Base-by-base conservation (phyloP, 371 early-diverging fungal species). In the Actinomortierella wolfii region DNA sequence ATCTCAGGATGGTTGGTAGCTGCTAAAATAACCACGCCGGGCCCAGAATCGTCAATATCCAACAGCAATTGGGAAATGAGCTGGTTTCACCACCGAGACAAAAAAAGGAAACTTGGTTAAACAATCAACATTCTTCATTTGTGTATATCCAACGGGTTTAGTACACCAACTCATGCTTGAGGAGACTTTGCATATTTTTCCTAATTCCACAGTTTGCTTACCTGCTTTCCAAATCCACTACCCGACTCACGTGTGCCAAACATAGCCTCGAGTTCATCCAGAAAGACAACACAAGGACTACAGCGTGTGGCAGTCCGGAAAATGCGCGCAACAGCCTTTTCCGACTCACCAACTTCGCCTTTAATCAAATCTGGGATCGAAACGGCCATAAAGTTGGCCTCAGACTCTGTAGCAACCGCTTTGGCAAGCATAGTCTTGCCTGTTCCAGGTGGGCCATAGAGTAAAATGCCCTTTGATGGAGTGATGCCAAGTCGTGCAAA, bases 251-350 rank as follows among this genome's bases (percentile, higher is more conserved):
- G 67, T 11, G 79, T 68, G 11, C 84, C 78, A 73, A 91, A 97
- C 9, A 97, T 79, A 1, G 95, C 92, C 64, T 99, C 99, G 40
- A 99, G 80, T 77, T 99, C 99, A 81, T 99, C 99, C 57, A 99
- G 89, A 78, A 99, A 99, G 17, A 99, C 86, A 18, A 99, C 95
- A 58, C 97, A 92, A 0, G 99, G 99, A 54, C 89, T 84, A 24
- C 92, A 92, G 56, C 95, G 91, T 51, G 89, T 81, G 3, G 99
- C 99, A 0, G 86, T 87, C 57, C 92, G 87, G 74, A 99, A 99
- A 5, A 96, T 86, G 1, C 83, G 80, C 0, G 94, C 86, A 3
- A 95, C 89, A 0, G 95, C 91, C 76, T 97, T 95, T 75, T 97
- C 96, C 1, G 93, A 93, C 69, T 96, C 97, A 20, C 97, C 98